Evolutionary conservation across 2,329 filamentous ascomycete genomes (phyloP).

Genomic region (Arthrocladium fulminans): DNA sequence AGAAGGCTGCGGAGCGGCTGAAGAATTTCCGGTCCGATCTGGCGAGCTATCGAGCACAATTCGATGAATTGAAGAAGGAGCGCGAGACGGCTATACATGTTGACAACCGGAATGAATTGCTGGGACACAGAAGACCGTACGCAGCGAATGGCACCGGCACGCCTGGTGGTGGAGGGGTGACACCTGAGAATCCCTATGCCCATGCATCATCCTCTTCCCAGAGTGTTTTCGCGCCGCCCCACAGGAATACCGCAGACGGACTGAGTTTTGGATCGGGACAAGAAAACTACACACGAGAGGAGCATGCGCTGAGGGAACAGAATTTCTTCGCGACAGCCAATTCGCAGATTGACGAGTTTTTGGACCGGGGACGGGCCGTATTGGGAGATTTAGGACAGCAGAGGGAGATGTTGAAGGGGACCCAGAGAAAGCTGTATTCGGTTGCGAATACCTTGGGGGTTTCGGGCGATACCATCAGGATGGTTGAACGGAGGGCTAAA

Average conservation of each 20-base stretch:
- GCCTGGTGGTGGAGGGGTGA: slow-evolving; percentile 35
- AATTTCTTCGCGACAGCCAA: slow-evolving; percentile 77
- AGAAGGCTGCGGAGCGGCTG: slow-evolving; percentile 78
- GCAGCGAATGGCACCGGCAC: slow-evolving; percentile 34
- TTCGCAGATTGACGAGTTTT: slow-evolving; percentile 81
- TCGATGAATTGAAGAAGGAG: slow-evolving; percentile 67
- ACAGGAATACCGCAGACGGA: slow-evolving; percentile 27
- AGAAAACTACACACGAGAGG: slow-evolving; percentile 59
- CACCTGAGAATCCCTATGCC: slow-evolving; percentile 89
- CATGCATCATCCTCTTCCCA: slow-evolving; percentile 41
- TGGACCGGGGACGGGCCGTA: slow-evolving; percentile 83
- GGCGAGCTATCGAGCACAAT: slow-evolving; percentile 65
- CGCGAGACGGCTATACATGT: slow-evolving; percentile 63
- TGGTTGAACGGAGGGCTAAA: slow-evolving; percentile 82
- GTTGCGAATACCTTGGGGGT: slow-evolving; percentile 90
- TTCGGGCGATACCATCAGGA: slow-evolving; percentile 91
- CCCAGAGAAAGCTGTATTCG: slow-evolving; percentile 80
- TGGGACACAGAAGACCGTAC: slow-evolving; percentile 69
- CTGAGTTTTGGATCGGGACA: slow-evolving; percentile 39
- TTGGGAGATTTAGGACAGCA: slow-evolving; percentile 81
- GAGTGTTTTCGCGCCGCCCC: slow-evolving; percentile 34
- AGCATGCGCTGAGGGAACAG: slow-evolving; percentile 80
- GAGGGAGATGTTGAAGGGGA: slow-evolving; percentile 88
- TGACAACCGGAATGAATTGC: slow-evolving; percentile 69
- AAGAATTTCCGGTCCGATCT: slow-evolving; percentile 79